Evolutionary conservation across 139 green algal genomes (phyloP), one percentile per base, ranked within the genome.

Genomic region (Picochlorum costavermella): DNA sequence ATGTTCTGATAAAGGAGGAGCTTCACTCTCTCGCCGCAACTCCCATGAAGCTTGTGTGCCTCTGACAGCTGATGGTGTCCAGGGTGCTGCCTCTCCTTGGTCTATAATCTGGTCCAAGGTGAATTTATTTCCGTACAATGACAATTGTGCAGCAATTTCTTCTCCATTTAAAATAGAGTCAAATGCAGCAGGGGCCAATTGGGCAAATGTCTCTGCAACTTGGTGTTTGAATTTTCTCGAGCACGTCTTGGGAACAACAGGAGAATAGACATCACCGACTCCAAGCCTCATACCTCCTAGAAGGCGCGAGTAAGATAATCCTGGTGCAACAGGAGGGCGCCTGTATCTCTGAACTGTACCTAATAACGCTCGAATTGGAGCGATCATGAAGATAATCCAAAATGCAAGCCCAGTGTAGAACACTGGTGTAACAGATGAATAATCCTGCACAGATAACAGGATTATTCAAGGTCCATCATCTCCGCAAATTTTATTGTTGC

Each of bases 351-450:
- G 30, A 12, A 77, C 46, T 56, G 69, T 29, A 14, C 70, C 64
- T 45, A 77, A 37, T 33, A 69, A n/a, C 11, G n/a, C 6, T 56
- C 70, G 63, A 43, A 80, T 56, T 5, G 74, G 74, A 9, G 65
- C 56, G 1, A 77, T 6, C 1, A 56, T 59, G 40, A 74, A 77
- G 20, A 74, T 50, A 40, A 74, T 63, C 75, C 75, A 81, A n/a
- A 81, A 33, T 2, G 75, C 75, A 25, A 81, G 37, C 44, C 74
- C 73, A 17, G 67, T 71, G 61, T 69, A 81, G 44, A 81, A 81
- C 14, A 81, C 70, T 6, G 64, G 13, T 8, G 17, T 30, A 49
- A 74, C 62, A 11, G 66, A 26, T 14, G 13, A 33, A n/a, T 70
- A 63, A 25, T 49, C 71, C 58, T 53, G 46, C 69, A 49, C 56